Base-by-base conservation (phyloP, 2,329 filamentous ascomycete genomes). In the Trichoderma atrobrunneum region DNA sequence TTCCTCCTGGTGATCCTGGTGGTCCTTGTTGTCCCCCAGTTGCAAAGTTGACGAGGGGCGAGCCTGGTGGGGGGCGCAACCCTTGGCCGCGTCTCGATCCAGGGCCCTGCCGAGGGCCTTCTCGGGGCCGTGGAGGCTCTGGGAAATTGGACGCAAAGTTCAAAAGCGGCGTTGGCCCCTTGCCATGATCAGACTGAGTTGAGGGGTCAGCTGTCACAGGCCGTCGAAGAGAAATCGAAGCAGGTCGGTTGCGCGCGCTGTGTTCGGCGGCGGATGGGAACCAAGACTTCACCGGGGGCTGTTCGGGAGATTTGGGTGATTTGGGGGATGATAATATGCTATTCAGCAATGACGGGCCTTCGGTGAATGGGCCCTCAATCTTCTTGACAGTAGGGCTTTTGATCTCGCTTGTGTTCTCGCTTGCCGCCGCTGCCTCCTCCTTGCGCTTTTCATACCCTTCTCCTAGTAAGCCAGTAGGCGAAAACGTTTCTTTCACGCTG, bases 141-240 rank as follows among this genome's bases (percentile, higher is more conserved):
- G 87, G 85, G 77, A 91, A 92, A 63, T 85, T 84, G 0, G 89
- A 77, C 43, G 89, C 78, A 63, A 94, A 85, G 76, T 93, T 92
- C 34, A 94, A 81, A 7, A 94, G 84, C 1, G 92, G 91, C 73
- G 89, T 66, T 3, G 72, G 89, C 3, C 85, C 85, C 76, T 78
- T 79, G 12, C 81, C 76, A 11, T 76, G 77, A 32, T 75, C 74
- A 36, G 75, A 26, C 12, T 72, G 72, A 54, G 62, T 54, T 14
- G 67, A 43, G 7, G 73, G 73, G 70, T 78, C 80, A 14, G 76
- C 77, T 5, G 78, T 76, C 14, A 75, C 74, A 34, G 78, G 78
- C 26, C 76, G 77, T 62, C 72, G 73, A 57, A 60, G 34, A 64
- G 73, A 76, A 34, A 76, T 73, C 14, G 77, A 78, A 34, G 77